Evolutionary conservation across 106 monocot genomes (phyloP).

Genomic region (Cymbidium sinense): DNA sequence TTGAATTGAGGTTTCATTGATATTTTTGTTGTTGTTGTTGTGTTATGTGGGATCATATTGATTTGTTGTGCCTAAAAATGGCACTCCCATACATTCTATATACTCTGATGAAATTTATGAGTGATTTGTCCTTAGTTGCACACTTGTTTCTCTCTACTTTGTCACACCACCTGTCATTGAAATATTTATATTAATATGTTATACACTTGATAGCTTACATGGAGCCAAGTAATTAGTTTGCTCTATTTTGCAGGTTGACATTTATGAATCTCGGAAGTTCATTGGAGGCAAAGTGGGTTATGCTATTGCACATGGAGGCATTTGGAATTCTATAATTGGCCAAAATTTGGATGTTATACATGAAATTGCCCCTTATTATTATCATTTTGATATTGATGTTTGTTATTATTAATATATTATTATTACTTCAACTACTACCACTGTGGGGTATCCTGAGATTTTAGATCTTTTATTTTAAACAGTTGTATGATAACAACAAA

Average conservation of each 20-base stretch:
- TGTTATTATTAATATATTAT: neutral
- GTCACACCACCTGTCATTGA: neutral
- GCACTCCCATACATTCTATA: neutral
- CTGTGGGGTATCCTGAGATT: neutral
- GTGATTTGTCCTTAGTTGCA: neutral
- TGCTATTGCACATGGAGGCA: too few relatives aligned
- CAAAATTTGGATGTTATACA: too few relatives aligned
- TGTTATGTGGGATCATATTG: neutral
- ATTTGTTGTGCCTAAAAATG: neutral
- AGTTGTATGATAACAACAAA: too few relatives aligned
- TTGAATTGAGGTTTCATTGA: neutral
- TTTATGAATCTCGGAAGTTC: conserved; percentile 80
- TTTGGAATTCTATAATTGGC: too few relatives aligned
- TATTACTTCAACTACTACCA: too few relatives aligned
- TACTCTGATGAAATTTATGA: neutral
- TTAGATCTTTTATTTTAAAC: neutral
- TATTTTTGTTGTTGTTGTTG: neutral
- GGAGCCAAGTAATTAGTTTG: neutral
- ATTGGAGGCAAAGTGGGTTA: conserved; percentile 98
- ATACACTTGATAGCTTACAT: neutral
- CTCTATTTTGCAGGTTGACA: conserved; percentile 67
- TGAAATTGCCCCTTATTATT: too few relatives aligned
- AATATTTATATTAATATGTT: neutral
- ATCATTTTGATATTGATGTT: too few relatives aligned
- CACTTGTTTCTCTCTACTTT: neutral